Evolutionary conservation across 2,329 filamentous ascomycete genomes (phyloP), one percentile per base, ranked within the genome.

Genomic region (Ceratocystis albifundus): DNA sequence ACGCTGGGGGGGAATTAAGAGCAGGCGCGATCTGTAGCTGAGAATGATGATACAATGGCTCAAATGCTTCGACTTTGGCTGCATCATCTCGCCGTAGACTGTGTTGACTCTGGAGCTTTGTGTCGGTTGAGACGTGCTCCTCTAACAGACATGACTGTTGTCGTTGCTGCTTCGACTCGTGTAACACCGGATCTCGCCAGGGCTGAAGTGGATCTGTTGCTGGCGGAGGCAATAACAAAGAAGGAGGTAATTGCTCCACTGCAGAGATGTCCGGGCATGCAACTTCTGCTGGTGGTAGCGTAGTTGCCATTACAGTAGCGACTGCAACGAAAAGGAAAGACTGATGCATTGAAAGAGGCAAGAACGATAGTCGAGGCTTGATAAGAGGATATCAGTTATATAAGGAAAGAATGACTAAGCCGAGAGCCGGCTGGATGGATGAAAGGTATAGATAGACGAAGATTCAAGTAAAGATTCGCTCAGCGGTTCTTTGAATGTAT

Each of bases 151-250:
- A 41, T 20, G 41, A 41, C 41, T 6, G 55, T 59, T 59, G 55
- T 59, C 15, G 55, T 17, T 59, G 55, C 17, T 6, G 57, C n/a
- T 41, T 10, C 12, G 28, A 6, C 12, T 61, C 28, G 57, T 41
- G 57, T 61, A 61, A 62, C 41, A 30, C 61, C 41, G 45, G n/a
- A 15, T 46, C 61, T 25, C 22, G 50, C 50, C 50, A 22, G 22
- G 12, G 12, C 50, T 22, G 20, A 55, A 15, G 50, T 28, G 50
- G 50, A 1, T 55, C 22, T 48, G 8, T 10, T 12, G 36, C 36
- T 36, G 36, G 22, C n/a, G 46, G 46, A n/a, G 46, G 46, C 46
- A n/a, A 12, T 22, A n/a, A n/a, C 46, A 15, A 22, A n/a, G 22
- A 22, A 6, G 46, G 17, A 8, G 46, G 17, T 50, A 22, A n/a